phyloP scores from a whole-genome alignment of 192 early-diverging fungal genomes.

The Entrophospora sp. region DNA sequence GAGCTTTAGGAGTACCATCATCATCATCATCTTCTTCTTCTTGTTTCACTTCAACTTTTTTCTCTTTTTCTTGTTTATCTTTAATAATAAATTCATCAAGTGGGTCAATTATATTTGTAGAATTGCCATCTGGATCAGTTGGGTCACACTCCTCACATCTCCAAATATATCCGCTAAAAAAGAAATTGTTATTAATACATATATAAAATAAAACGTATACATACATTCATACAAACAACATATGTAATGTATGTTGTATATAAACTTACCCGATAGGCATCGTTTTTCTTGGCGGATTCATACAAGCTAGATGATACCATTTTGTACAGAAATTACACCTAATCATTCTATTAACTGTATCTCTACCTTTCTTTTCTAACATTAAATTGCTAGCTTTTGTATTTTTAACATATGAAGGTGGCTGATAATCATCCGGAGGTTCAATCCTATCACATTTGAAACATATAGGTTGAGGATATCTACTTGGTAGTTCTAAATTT shows the following conservation, averaged over 20 bases:
- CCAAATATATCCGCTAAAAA: conserved; percentile 16
- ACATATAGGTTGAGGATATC: conserved; percentile 19
- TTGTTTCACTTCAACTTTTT: no score
- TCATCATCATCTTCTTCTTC: no score
- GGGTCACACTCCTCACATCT: conserved; percentile 19
- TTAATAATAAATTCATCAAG: no score
- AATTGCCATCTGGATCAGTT: no score
- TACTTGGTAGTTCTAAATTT: no score
- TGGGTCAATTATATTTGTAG: no score
- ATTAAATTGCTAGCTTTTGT: neutral
- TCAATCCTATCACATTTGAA: neutral
- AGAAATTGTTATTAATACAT: neutral
- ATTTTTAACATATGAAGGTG: neutral
- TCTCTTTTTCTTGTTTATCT: no score
- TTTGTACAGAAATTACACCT: conserved; percentile 3
- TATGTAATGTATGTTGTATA: neutral
- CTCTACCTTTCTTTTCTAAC: conserved; percentile 11
- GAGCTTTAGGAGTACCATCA: no score
- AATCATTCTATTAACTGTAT: conserved; percentile 19
- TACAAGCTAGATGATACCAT: conserved; percentile 19
- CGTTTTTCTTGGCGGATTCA: conserved; percentile 11
- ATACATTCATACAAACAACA: neutral
- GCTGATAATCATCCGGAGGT: neutral
- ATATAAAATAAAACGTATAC: neutral
- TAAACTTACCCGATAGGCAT: conserved; percentile 10